phyloP scores from a whole-genome alignment of 441 rosid genomes.

The Croton setiger region DNA sequence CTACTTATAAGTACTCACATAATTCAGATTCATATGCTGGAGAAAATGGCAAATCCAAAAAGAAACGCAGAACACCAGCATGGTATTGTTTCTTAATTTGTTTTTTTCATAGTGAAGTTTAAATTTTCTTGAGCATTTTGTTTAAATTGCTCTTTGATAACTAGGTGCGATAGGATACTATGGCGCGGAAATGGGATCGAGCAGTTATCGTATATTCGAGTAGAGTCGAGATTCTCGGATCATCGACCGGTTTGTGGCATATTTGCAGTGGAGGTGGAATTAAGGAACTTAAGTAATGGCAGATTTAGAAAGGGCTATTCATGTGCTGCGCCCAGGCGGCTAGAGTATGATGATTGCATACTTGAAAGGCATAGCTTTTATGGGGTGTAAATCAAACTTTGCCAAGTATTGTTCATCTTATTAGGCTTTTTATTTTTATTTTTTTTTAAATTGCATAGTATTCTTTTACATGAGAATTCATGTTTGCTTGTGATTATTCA shows the following conservation, averaged over 20 bases:
- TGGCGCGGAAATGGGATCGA: constrained; percentile 84
- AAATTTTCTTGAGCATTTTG: too few species aligned
- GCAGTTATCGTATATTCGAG: constrained; percentile 65
- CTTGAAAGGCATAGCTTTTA: constrained; percentile 69
- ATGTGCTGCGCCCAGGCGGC: constrained; percentile 42
- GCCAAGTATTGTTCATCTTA: constrained; percentile 7
- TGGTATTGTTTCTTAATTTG: constrained; percentile 41
- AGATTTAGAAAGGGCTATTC: constrained; percentile 74
- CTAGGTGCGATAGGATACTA: constrained; percentile 87
- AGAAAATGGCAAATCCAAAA: constrained; percentile 78
- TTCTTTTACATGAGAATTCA: background rate
- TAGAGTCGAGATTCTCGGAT: constrained; percentile 86
- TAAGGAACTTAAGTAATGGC: constrained; percentile 36
- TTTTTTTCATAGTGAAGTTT: background rate
- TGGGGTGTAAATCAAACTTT: constrained; percentile 21
- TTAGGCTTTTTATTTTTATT: background rate
- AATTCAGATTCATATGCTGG: constrained; percentile 90
- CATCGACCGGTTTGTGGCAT: constrained; percentile 88
- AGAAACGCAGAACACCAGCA: constrained; percentile 95
- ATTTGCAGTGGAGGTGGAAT: constrained; percentile 64
- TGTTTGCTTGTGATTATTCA: constrained; percentile 2
- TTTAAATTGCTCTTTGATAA: too few species aligned
- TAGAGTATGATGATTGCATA: constrained; percentile 47
- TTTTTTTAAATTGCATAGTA: background rate
- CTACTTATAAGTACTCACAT: constrained; percentile 78